phyloP scores from a whole-genome alignment of 108 stramenopile genomes.

The Craspedostauros australis region DNA sequence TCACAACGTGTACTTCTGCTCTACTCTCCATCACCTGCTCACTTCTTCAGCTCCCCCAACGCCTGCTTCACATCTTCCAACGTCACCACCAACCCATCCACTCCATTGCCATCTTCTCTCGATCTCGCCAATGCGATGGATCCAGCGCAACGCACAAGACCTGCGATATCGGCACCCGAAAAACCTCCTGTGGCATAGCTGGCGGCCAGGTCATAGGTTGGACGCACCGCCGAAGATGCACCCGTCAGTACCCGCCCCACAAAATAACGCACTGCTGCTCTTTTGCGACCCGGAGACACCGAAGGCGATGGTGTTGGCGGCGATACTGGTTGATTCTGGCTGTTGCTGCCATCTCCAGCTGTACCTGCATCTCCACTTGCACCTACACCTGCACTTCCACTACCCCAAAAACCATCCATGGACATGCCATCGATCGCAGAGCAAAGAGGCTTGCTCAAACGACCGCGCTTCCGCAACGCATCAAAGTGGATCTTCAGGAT shows the following conservation, averaged over 20 bases:
- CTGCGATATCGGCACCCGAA: constrained; percentile 84
- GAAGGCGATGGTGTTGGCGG: too few relatives aligned
- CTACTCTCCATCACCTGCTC: too few relatives aligned
- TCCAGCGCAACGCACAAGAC: constrained; percentile 82
- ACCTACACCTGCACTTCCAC: neutral
- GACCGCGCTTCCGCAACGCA: constrained; percentile 41
- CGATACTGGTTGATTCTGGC: neutral
- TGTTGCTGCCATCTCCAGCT: neutral
- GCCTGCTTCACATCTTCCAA: constrained; percentile 58
- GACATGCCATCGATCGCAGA: constrained; percentile 48
- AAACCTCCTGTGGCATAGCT: constrained; percentile 65
- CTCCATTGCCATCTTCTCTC: constrained; percentile 45
- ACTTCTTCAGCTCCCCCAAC: constrained; percentile 43
- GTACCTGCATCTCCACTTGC: neutral
- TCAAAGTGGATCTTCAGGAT: constrained; percentile 69
- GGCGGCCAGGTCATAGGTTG: constrained; percentile 50
- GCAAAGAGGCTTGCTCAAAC: constrained; percentile 59
- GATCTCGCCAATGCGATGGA: constrained; percentile 61
- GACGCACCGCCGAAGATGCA: constrained; percentile 9
- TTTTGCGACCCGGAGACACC: too few relatives aligned
- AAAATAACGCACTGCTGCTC: constrained; percentile 23
- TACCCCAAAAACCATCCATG: neutral
- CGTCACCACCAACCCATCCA: constrained; percentile 53
- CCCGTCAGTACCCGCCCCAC: constrained; percentile 2
- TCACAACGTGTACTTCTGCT: too few relatives aligned